These are phyloP conservation scores for Diaporthe humulicola DNA, from an alignment of 2,329 filamentous ascomycete species.

Conservation along the genomic window DNA sequence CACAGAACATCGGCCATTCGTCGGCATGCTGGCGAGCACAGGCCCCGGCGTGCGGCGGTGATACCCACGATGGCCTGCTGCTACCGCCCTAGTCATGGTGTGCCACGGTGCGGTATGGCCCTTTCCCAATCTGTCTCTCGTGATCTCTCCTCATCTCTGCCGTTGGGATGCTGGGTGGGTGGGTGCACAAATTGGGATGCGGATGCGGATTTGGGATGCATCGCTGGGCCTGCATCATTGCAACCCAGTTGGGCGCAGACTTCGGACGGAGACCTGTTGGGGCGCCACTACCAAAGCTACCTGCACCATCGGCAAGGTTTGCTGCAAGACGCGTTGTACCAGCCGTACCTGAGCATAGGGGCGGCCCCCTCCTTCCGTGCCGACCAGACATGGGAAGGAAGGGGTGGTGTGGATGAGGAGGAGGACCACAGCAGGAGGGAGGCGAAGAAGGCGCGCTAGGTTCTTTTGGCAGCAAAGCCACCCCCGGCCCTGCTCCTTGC, in stretches of 20 bases:
- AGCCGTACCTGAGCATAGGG: constrained; percentile 25
- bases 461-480: constrained; percentile 36
- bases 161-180: constrained; percentile 20
- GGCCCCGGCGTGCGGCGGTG: constrained; percentile 1
- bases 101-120: background rate
- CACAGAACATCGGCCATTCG: constrained; percentile 6
- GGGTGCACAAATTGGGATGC: constrained; percentile 24
- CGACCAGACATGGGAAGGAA: constrained; percentile 11
- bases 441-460: constrained; percentile 5
- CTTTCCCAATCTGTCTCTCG: constrained; percentile 28
- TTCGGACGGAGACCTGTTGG: constrained; percentile 25
- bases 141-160: constrained; percentile 21
- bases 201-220: constrained; percentile 30
- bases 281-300: constrained; percentile 22
- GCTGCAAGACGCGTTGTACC: constrained; percentile 12
- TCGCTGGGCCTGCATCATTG: constrained; percentile 34
- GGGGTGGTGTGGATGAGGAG: background rate
- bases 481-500: constrained; percentile 24
- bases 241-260: constrained; percentile 30
- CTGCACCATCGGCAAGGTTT: constrained; percentile 11
- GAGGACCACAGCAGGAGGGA: background rate
- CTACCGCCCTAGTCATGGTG: constrained; percentile 26
- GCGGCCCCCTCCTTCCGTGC: constrained; percentile 24
- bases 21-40: constrained; percentile 11
- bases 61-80: constrained; percentile 10